Conservation (phyloP, 371 early-diverging fungal species). For the Syncephalastrum sp. region DNA sequence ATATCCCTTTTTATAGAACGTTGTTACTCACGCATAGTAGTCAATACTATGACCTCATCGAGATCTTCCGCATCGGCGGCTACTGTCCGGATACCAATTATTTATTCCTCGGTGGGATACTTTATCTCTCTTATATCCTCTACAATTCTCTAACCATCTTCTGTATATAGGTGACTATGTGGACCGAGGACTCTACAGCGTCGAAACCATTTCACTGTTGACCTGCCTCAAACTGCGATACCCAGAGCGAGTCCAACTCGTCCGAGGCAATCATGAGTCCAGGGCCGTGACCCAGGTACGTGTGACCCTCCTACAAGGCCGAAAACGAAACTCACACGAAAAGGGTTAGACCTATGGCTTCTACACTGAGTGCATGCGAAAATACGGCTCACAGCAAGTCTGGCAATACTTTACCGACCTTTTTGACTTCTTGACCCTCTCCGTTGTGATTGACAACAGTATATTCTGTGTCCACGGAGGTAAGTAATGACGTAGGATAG, state of each 20-base stretch:
- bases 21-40: constrained; percentile 38
- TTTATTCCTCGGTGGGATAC: constrained; percentile 80
- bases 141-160: not conserved
- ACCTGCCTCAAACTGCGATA: constrained; percentile 89
- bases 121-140: not conserved
- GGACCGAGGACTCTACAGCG: constrained; percentile 93
- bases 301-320: not conserved
- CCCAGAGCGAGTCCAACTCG: constrained; percentile 89
- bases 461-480: constrained; percentile 98
- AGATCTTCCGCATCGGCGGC: constrained; percentile 95
- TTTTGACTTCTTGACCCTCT: constrained; percentile 92
- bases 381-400: constrained; percentile 83
- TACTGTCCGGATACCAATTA: constrained; percentile 92
- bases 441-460: constrained; percentile 88
- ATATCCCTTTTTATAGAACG: not conserved
- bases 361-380: constrained; percentile 93
- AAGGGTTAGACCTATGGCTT: constrained; percentile 88
- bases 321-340: not conserved
- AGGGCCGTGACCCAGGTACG: constrained; percentile 85
- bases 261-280: constrained; percentile 98
- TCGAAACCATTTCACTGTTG: constrained; percentile 93
- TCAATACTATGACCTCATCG: constrained; percentile 96
- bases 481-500: constrained; percentile 18
- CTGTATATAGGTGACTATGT: constrained; percentile 90
- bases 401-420: constrained; percentile 95